Evolutionary conservation across 495 filamentous ascomycete genomes (phyloP), one percentile per base, ranked within the genome.

Genomic region (Trypethelium eluteriae): DNA sequence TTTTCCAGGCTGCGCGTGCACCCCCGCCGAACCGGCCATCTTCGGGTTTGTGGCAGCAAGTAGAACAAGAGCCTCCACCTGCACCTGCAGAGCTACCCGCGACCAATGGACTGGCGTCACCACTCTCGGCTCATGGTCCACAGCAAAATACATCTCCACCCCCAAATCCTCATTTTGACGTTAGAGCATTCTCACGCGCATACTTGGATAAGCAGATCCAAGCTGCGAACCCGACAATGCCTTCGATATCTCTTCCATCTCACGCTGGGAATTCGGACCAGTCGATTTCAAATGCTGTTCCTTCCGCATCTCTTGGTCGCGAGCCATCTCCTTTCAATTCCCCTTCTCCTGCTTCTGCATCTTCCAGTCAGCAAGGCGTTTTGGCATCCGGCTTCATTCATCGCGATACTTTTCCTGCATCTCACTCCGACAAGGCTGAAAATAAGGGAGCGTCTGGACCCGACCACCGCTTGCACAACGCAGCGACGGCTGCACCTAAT

Each of bases 1-100:
- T 77, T 3, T 78, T 78, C 68, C 71, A 76, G 66, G 73, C 72
- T n/a, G 71, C 73, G 2, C 64, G 62, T 11, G 38, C 67, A 3
- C 53, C 59, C 49, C 62, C 68, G 64, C 32, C 64, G 59, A 1
- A 66, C 44, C 49, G 16, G 1, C 67, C 64, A 36, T 68, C 72
- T 10, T 72, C 72, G 7, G 53, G 64, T 16, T 66, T 72, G n/a
- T 71, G 67, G 11, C 67, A 70, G 39, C 66, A 71, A 44, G 59
- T 68, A 9, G 47, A 61, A 10, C 64, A 63, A 62, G 56, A 62
- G 39, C 39, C 44, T 36, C 38, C 38, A 36, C 36, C 64, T 16
- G 25, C 49, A 38, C 39, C 49, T 9, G 66, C 14, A 34, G 34
- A 36, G 5, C 38, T 41, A 38, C 36, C 38, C 2, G 38, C 38